Evolutionary conservation across 305 asterid species (phyloP), one percentile per base, ranked within the genome.

Genomic region (Euphrasia arctica): DNA sequence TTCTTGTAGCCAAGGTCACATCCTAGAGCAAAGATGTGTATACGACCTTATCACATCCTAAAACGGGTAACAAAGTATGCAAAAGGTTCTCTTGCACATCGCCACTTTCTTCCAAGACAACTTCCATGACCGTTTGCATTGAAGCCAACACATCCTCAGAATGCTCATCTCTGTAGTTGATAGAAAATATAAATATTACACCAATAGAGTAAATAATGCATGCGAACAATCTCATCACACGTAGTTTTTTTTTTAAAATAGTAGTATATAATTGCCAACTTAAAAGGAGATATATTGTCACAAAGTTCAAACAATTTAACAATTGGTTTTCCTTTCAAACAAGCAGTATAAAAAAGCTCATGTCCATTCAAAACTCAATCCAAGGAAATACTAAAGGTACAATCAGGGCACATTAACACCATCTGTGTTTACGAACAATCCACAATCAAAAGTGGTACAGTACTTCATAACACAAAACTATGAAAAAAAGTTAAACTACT

Each of bases 61-160:
- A 81, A 74, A 81, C 83, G 60, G 98, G 88, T 74, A 94, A 72
- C 29, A 91, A 65, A 55, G 79, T 75, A 65, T 71, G 80, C 70
- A 91, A 72, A 77, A 94, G 93, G 73, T 89, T 82, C 72, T 91
- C 95, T 14, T 72, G 87, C 47, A 86, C 78, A 75, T 91, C 98
- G 80, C 89, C 98, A 67, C 98, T 88, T 75, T 94, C 99, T 77
- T 94, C 99, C 54, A 91, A 67, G 72, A 94, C 80, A 76, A 86
- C 93, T 57, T 78, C 91, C 96, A 94, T 86, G 64, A 94, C 88
- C 61, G 91, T 88, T 78, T 88, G 85, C 98, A 94, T 94, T 59
- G 99, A 94, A 48, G 88, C 81, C 73, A 82, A 74, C 65, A 91
- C 95, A 82, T 79, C 85, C 75, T 82, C 98, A 31, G 94, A 84